These are phyloP conservation scores for Nitzschia inconspicua DNA, from an alignment of 108 stramenopile species.

Conservation along the genomic window DNA sequence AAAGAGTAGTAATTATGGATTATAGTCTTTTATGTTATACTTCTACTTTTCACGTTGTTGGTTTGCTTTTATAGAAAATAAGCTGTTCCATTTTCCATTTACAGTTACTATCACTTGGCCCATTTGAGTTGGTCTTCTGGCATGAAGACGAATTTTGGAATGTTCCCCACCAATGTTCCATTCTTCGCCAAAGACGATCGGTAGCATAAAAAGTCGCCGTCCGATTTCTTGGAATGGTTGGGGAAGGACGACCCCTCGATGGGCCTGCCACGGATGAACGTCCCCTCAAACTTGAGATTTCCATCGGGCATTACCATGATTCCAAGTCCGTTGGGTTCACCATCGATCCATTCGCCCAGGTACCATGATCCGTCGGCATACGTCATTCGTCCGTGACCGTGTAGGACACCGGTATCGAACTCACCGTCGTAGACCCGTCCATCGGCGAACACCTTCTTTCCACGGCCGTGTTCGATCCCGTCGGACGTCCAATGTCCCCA, in stretches of 20 bases:
- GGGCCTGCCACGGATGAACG: slow-evolving; percentile 19
- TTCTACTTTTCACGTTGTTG: too few relatives aligned
- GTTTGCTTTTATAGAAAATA: too few relatives aligned
- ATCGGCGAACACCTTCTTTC: slow-evolving; percentile 15
- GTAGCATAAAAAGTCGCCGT: neutral
- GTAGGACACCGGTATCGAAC: slow-evolving; percentile 3
- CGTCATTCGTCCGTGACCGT: slow-evolving; percentile 17
- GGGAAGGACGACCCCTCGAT: neutral
- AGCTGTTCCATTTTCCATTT: too few relatives aligned
- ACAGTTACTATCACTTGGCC: too few relatives aligned
- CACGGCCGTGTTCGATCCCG: slow-evolving; percentile 26
- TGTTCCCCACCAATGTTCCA: slow-evolving; percentile 5
- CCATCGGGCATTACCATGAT: neutral
- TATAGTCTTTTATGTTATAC: too few relatives aligned
- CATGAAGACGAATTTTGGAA: slow-evolving; percentile 5
- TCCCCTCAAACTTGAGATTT: slow-evolving; percentile 16
- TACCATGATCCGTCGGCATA: slow-evolving; percentile 12
- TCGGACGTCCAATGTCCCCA: slow-evolving; percentile 24
- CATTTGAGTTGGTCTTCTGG: neutral
- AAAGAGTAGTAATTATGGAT: too few relatives aligned
- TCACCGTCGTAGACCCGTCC: slow-evolving; percentile 17
- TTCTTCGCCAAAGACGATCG: neutral
- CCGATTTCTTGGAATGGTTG: neutral
- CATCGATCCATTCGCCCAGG: slow-evolving; percentile 11
- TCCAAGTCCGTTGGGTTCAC: slow-evolving; percentile 10